Conservation (phyloP, 345 rosid genomes). For the Turritis glabra region DNA sequence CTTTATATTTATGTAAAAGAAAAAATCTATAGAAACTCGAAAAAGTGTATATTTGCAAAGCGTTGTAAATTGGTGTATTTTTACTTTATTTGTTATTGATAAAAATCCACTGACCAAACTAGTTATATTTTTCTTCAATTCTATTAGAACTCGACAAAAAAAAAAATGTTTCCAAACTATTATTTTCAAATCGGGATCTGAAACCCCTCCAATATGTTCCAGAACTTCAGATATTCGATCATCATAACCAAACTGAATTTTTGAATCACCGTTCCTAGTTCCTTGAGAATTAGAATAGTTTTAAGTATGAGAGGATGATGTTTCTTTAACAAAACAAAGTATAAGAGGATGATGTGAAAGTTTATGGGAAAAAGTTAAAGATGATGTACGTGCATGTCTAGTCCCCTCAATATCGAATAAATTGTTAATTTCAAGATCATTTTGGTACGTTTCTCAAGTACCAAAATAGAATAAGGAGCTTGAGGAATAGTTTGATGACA, state of each 20-base stretch:
- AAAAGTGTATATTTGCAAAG: too few species aligned
- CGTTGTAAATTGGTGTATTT: too few species aligned
- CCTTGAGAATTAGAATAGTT: conserved; percentile 16
- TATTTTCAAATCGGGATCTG: not conserved
- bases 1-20: too few species aligned
- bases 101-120: too few species aligned
- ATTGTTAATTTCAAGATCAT: not conserved
- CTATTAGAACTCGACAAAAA: not conserved
- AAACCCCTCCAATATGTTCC: not conserved
- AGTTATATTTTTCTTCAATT: too few species aligned
- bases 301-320: not conserved
- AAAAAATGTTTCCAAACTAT: not conserved
- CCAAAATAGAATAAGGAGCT: conserved; percentile 19
- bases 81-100: too few species aligned
- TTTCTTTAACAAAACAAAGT: too few species aligned
- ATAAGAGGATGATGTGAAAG: conserved; percentile 5
- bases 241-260: not conserved
- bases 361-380: not conserved
- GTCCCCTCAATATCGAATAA: not conserved
- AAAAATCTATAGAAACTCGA: too few species aligned
- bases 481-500: conserved; percentile 23
- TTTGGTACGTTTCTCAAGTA: too few species aligned
- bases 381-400: not conserved
- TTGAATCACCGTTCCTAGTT: not conserved
- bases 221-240: not conserved